These are phyloP conservation scores for Pinus tabuliformis DNA, from an alignment of 75 land plant species.

Conservation along the genomic window DNA sequence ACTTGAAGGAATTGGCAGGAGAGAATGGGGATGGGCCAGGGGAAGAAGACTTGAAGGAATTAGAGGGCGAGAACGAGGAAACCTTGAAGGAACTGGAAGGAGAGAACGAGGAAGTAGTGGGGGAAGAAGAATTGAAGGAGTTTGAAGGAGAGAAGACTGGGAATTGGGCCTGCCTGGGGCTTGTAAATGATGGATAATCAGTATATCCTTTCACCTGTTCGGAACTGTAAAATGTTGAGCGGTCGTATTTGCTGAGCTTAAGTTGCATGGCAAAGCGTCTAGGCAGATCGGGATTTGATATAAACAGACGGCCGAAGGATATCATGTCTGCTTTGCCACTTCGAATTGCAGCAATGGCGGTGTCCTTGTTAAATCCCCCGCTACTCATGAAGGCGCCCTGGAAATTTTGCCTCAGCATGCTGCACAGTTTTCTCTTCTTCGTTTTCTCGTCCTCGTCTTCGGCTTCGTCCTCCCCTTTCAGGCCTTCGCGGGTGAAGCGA, in stretches of 20 bases:
- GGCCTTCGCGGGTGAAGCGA: slow-evolving; percentile 61
- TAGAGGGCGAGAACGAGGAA: background rate
- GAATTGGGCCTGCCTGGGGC: slow-evolving; percentile 3
- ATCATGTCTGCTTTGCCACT: slow-evolving; percentile 73
- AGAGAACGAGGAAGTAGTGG: background rate
- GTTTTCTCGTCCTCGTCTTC: slow-evolving; percentile 35
- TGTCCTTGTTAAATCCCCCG: slow-evolving; percentile 70
- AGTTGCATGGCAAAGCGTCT: slow-evolving; percentile 42
- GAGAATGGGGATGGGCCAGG: background rate
- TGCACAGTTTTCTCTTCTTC: slow-evolving; percentile 21
- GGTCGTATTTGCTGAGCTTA: slow-evolving; percentile 42
- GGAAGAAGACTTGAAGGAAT: background rate
- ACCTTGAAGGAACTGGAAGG: slow-evolving; percentile 2
- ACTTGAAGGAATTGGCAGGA: slow-evolving; percentile 3
- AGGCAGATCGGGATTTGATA: slow-evolving; percentile 75
- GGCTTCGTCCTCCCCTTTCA: slow-evolving; percentile 19
- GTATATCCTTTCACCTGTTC: slow-evolving; percentile 76
- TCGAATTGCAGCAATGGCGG: slow-evolving; percentile 56
- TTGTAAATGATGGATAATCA: slow-evolving; percentile 54
- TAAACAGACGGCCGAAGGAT: slow-evolving; percentile 70
- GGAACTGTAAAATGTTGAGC: slow-evolving; percentile 68
- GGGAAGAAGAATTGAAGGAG: slow-evolving; percentile 2
- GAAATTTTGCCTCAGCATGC: slow-evolving; percentile 33
- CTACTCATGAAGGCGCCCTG: slow-evolving; percentile 61
- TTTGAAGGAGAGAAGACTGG: slow-evolving; percentile 3